phyloP scores from a whole-genome alignment of 2,329 filamentous ascomycete genomes.

The Huntiella bhutanensis region DNA sequence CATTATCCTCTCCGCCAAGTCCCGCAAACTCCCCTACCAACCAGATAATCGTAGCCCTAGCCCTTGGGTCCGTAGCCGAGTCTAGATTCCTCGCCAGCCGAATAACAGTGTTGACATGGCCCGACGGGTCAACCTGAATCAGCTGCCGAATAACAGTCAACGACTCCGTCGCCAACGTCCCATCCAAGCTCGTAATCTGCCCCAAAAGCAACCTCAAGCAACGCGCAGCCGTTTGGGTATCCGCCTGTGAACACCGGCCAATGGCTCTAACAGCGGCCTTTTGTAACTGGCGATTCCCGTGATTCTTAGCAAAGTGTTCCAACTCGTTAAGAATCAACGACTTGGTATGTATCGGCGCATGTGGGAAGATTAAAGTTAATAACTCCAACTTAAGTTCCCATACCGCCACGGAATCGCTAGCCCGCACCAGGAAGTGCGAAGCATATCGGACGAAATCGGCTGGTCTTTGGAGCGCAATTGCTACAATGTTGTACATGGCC shows the following conservation, averaged over 20 bases:
- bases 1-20: constrained; percentile 61
- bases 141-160: constrained; percentile 88
- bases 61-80: constrained; percentile 67
- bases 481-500: constrained; percentile 83
- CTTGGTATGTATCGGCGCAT: constrained; percentile 57
- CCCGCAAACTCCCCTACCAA: constrained; percentile 88
- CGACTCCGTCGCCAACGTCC: constrained; percentile 75
- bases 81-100: constrained; percentile 82
- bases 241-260: constrained; percentile 74
- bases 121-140: constrained; percentile 73
- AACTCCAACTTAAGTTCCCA: constrained; percentile 88
- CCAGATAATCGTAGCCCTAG: constrained; percentile 91
- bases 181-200: constrained; percentile 76
- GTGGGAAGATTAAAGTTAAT: constrained; percentile 75
- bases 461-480: constrained; percentile 63
- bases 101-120: constrained; percentile 71
- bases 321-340: constrained; percentile 80
- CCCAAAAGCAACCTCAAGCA: constrained; percentile 69
- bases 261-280: constrained; percentile 83
- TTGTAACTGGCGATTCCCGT: constrained; percentile 52
- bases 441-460: constrained; percentile 72
- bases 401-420: constrained; percentile 59
- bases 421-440: constrained; percentile 73
- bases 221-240: constrained; percentile 48
- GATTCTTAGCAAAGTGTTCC: constrained; percentile 70